These are phyloP conservation scores for Cyberlindnera petersonii DNA, from an alignment of 805 yeast species.

Conservation along the genomic window DNA sequence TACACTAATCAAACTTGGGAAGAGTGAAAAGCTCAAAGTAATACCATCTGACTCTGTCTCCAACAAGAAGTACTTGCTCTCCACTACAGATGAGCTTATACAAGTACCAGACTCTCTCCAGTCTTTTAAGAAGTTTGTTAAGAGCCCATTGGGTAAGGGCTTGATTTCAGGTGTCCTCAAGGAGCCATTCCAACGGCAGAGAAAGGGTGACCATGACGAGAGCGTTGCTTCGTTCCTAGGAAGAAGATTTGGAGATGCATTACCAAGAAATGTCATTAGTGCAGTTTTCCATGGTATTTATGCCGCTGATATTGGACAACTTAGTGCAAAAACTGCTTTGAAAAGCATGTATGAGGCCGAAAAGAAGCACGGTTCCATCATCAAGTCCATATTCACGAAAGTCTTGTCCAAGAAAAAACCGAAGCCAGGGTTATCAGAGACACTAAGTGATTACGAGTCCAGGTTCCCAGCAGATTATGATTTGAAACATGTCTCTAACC, in stretches of 20 bases:
- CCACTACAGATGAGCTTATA: conserved; percentile 38
- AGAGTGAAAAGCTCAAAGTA: conserved; percentile 50
- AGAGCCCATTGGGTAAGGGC: conserved; percentile 43
- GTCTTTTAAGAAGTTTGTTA: conserved; percentile 33
- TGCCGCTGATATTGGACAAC: conserved; percentile 70
- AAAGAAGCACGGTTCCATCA: conserved; percentile 51
- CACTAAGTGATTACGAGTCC: conserved; percentile 37
- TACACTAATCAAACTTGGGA: conserved; percentile 44
- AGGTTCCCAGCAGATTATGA: conserved; percentile 40
- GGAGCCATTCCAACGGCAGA: conserved; percentile 48
- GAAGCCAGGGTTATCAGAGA: conserved; percentile 21
- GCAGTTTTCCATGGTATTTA: conserved; percentile 88
- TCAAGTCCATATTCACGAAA: conserved; percentile 40
- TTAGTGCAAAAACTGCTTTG: conserved; percentile 64
- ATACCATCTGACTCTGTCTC: conserved; percentile 57
- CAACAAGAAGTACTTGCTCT: conserved; percentile 66
- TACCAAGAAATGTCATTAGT: conserved; percentile 59
- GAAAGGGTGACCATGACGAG: conserved; percentile 50
- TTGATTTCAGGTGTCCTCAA: conserved; percentile 40
- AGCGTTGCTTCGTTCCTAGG: conserved; percentile 61
- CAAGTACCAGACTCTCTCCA: conserved; percentile 48
- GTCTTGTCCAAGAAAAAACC: conserved; percentile 8
- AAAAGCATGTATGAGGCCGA: conserved; percentile 57
- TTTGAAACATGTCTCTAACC: conserved; percentile 28
- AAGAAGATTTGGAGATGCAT: conserved; percentile 61